A percentile compares a stretch with the other conserved stretches of the same genome.
phyloP scores from a whole-genome alignment of 495 filamentous ascomycete genomes.

The Penicillium psychrofluorescens region DNA sequence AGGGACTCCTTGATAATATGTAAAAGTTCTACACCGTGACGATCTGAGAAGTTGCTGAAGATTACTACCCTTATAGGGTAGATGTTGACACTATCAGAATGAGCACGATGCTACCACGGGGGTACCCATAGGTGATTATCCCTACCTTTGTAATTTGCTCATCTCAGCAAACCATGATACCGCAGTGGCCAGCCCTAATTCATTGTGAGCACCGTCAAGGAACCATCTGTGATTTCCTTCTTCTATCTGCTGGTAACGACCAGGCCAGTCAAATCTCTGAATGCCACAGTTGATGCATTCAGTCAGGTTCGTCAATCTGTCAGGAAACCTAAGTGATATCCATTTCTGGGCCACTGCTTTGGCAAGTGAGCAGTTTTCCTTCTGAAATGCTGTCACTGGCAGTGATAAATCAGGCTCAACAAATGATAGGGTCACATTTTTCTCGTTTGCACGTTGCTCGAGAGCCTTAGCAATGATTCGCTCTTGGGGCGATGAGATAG shows the following conservation, averaged over 20 bases:
- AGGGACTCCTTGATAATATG: too few relatives aligned
- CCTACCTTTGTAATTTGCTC: neutral
- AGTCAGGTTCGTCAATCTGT: neutral
- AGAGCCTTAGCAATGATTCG: neutral
- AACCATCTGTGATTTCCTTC: neutral
- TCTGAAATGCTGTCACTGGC: neutral
- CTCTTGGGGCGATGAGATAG: conserved; percentile 47
- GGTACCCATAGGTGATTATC: neutral
- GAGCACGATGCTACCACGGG: too few relatives aligned
- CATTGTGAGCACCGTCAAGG: neutral
- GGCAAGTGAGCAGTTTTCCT: neutral
- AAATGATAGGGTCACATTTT: neutral
- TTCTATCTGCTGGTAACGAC: neutral
- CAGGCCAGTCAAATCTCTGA: neutral
- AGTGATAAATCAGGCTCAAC: neutral
- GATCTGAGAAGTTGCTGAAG: too few relatives aligned
- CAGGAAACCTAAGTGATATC: neutral
- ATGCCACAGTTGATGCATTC: neutral
- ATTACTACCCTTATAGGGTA: too few relatives aligned
- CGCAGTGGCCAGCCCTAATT: neutral
- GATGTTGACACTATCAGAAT: too few relatives aligned
- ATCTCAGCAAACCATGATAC: too few relatives aligned
- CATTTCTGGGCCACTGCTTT: neutral
- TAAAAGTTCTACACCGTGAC: too few relatives aligned
- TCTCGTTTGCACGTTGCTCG: neutral